Evolutionary conservation across 1,139 yeast genomes (phyloP).

Genomic region (Wickerhamiella infanticola): DNA sequence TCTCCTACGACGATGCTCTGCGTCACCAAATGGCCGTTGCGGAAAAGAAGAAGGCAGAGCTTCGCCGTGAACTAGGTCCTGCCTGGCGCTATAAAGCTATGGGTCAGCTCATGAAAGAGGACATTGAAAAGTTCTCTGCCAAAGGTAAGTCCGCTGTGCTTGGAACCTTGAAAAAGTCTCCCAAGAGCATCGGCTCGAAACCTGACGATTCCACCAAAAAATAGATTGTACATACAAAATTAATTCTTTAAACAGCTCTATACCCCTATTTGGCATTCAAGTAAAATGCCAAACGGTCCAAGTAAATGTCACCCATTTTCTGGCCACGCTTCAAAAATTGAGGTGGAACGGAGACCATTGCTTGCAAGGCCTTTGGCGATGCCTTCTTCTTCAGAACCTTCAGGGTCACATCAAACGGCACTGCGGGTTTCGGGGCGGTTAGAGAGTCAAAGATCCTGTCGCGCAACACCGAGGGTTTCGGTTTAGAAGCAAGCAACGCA

Average conservation of each 20-base stretch:
- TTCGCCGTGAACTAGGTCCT: constrained; percentile 25
- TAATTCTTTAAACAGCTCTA: not conserved
- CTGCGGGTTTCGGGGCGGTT: constrained; percentile 7
- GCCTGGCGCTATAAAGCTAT: constrained; percentile 25
- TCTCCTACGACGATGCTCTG: constrained; percentile 43
- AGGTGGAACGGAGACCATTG: not conserved
- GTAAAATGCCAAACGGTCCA: constrained; percentile 5
- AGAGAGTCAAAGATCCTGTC: constrained; percentile 12
- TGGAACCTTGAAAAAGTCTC: constrained; percentile 3
- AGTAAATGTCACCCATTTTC: constrained; percentile 4
- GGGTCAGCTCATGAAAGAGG: constrained; percentile 24
- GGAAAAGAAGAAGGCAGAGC: constrained; percentile 21
- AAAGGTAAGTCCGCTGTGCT: constrained; percentile 13
- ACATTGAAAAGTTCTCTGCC: constrained; percentile 15
- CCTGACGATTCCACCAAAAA: not conserved
- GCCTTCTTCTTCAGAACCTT: not conserved
- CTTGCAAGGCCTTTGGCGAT: not conserved
- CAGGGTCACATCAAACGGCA: not conserved
- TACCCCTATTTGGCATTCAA: not conserved
- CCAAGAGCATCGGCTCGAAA: not conserved
- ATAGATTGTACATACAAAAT: not conserved
- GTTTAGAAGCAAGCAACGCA: constrained; percentile 11
- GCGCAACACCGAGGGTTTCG: constrained; percentile 13
- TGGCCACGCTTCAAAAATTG: not conserved
- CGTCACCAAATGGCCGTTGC: constrained; percentile 19